These are phyloP conservation scores for Strobilomyces echinocephalus DNA, from an alignment of 768 basidiomycete genomes.

Conservation along the genomic window DNA sequence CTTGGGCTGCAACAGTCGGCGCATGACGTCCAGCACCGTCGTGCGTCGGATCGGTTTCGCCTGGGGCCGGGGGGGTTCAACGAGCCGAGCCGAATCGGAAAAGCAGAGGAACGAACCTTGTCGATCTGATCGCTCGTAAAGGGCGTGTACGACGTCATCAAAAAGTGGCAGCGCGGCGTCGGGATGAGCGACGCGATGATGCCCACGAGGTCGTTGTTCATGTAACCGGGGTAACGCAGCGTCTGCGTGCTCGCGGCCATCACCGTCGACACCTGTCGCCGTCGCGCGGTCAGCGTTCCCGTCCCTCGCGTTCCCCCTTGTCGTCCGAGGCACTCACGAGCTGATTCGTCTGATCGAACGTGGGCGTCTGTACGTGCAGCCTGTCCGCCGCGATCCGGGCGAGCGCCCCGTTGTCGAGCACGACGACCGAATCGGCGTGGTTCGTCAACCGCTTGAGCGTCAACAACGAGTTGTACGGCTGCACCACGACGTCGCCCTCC, in stretches of 20 bases:
- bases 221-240: conserved; percentile 94
- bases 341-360: conserved; percentile 91
- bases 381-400: conserved; percentile 91
- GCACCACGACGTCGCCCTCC: conserved; percentile 95
- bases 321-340: conserved; percentile 46
- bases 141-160: conserved; percentile 98
- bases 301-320: background rate
- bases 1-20: conserved; percentile 93
- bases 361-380: conserved; percentile 79
- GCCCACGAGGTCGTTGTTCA: conserved; percentile 98
- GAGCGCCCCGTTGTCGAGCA: conserved; percentile 93
- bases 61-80: conserved; percentile 33
- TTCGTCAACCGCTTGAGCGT: conserved; percentile 92
- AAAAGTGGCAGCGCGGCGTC: conserved; percentile 94
- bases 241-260: conserved; percentile 98
- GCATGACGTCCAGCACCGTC: conserved; percentile 98
- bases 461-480: conserved; percentile 94
- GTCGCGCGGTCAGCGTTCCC: background rate
- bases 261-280: conserved; percentile 81
- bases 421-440: conserved; percentile 95
- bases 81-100: background rate
- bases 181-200: conserved; percentile 96
- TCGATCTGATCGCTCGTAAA: conserved; percentile 97
- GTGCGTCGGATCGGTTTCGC: conserved; percentile 95
- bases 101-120: conserved; percentile 52